Base-by-base conservation (phyloP, 2,329 filamentous ascomycete species). In the Beauveria sp. region DNA sequence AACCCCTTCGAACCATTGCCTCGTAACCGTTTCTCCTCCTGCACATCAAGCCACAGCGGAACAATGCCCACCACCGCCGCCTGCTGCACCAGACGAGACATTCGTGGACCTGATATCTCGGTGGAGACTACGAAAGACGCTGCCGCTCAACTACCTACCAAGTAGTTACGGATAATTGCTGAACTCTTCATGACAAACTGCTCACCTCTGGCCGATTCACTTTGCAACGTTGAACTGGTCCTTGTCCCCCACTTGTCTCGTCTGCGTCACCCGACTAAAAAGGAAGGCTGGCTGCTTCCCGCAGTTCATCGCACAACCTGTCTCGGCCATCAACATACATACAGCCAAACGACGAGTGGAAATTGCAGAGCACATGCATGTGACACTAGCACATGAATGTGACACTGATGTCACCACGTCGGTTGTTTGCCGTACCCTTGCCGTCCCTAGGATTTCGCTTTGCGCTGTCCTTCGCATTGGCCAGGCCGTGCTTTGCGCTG, bases 161-260 rank as follows among this genome's bases (percentile, higher is more conserved):
- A 38, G 5, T 38, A n/a, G n/a, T n/a, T n/a, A 38, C 4, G 34
- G 34, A 38, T 16, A 46, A 24, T 22, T 28, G 48, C 18, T 28
- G 24, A 9, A 28, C 24, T 28, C 6, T 22, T 38, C 31, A 34
- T 38, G 28, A 14, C 22, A 31, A 14, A 22, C 31, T 40, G 20
- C 20, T 40, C 50, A 20, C 24, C 14, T 28, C 9, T 16, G 7
- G 6, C 48, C 24, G 48, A 20, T 51, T 51, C 20, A 49, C 34
- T 20, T 54, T 38, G 5, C 34, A n/a, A 43, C 22, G 34, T 38
- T 22, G 5, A 42, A 43, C 52, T 14, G 28, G 31, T 34, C 22
- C 56, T 51, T 28, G 9, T 42, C 56, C 46, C 38, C 45, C 46
- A 42, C 46, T 28, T 51, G 56, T 58, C 55, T 58, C 31, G 55